Evolutionary conservation across 495 filamentous ascomycete species (phyloP).

Genomic region (Penicillium roqueforti): DNA sequence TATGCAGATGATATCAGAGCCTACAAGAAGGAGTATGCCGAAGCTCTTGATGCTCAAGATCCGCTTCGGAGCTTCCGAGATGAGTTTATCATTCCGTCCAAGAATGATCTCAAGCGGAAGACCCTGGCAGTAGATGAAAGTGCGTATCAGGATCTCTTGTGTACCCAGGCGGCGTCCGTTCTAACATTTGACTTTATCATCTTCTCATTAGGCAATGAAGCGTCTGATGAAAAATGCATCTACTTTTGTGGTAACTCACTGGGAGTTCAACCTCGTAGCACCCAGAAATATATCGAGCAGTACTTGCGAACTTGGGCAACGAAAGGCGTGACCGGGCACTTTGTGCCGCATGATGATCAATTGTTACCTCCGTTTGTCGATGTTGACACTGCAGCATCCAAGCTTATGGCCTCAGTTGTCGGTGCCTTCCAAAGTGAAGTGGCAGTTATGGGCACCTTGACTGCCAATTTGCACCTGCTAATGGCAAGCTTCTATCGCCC

Average conservation of each 20-base stretch:
- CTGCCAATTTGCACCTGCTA: conserved; percentile 84
- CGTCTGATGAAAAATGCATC: conserved; percentile 50
- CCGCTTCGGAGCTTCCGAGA: conserved; percentile 59
- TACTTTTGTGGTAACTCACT: conserved; percentile 98
- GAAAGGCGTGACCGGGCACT: conserved; percentile 93
- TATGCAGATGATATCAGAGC: conserved; percentile 40
- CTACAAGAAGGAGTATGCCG: conserved; percentile 53
- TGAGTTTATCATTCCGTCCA: conserved; percentile 84
- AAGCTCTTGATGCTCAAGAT: conserved; percentile 65
- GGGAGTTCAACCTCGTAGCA: conserved; percentile 78
- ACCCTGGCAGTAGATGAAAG: conserved; percentile 43
- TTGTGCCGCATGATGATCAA: conserved; percentile 72
- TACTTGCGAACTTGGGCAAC: conserved; percentile 86
- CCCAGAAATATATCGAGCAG: conserved; percentile 62
- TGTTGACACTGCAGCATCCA: conserved; percentile 66
- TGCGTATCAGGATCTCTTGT: conserved; percentile 12
- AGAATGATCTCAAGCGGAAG: conserved; percentile 67
- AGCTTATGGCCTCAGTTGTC: conserved; percentile 76
- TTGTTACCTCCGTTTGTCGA: conserved; percentile 76
- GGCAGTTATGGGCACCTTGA: conserved; percentile 89
- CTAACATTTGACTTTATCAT: neutral
- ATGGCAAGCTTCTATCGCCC: conserved; percentile 92
- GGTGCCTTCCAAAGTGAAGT: conserved; percentile 79
- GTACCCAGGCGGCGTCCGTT: neutral
- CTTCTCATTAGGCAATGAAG: conserved; percentile 20